A percentile compares a stretch with the other conserved stretches of the same genome.
These are phyloP conservation scores for Geotrichum histeridarum DNA, from an alignment of 1,139 yeast species.

Conservation along the genomic window DNA sequence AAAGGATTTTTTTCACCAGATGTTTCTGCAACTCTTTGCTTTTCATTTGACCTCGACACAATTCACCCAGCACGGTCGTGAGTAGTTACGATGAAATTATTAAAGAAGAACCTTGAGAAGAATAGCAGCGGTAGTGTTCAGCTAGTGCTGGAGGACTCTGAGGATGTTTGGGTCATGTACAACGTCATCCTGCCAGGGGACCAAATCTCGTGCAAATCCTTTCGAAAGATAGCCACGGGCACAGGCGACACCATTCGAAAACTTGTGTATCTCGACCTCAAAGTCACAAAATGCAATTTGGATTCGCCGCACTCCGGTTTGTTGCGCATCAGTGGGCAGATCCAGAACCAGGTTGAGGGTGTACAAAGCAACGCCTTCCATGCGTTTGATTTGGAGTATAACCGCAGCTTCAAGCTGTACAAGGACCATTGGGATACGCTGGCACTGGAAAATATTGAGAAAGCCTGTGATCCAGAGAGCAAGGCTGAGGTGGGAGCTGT, in stretches of 20 bases:
- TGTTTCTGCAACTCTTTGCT: no score
- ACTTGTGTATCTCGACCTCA: constrained; percentile 50
- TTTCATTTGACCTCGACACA: no score
- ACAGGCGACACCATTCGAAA: constrained; percentile 46
- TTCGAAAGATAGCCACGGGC: constrained; percentile 57
- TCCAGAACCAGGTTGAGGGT: constrained; percentile 65
- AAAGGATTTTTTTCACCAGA: no score
- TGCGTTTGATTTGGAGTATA: constrained; percentile 74
- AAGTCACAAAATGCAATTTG: constrained; percentile 69
- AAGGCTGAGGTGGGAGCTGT: constrained; percentile 94
- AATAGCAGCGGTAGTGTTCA: constrained; percentile 64
- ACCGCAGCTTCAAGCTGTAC: constrained; percentile 60
- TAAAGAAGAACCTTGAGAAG: constrained; percentile 50
- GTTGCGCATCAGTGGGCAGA: constrained; percentile 76
- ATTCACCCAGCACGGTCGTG: no score
- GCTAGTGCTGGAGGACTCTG: constrained; percentile 78
- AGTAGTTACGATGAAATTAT: constrained; percentile 46
- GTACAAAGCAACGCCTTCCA: constrained; percentile 84
- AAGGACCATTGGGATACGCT: constrained; percentile 81
- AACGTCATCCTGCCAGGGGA: constrained; percentile 76
- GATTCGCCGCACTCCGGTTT: constrained; percentile 65
- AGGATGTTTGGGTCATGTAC: constrained; percentile 85
- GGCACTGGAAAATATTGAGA: constrained; percentile 58
- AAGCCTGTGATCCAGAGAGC: constrained; percentile 67
- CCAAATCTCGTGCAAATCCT: constrained; percentile 61